Conservation (phyloP, 2,329 filamentous ascomycete species). For the Ophiognomonia clavigignenti-juglandacearum region DNA sequence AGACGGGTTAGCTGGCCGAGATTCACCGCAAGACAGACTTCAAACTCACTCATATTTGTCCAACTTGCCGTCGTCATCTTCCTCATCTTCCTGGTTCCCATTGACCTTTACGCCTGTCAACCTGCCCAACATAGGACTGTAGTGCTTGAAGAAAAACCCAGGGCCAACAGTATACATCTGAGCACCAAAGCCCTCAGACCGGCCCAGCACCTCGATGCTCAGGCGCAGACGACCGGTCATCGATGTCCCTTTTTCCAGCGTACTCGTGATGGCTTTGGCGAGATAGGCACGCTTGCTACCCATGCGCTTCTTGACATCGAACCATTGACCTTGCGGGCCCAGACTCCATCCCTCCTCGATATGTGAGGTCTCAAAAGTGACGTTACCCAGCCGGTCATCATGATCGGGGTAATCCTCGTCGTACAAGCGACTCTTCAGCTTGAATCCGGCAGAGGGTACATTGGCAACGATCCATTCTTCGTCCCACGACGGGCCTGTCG, state of each 20-base stretch:
- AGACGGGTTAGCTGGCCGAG: background rate
- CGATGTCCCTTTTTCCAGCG: constrained; percentile 56
- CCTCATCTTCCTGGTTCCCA: constrained; percentile 33
- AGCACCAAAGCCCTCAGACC: constrained; percentile 63
- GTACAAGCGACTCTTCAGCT: constrained; percentile 78
- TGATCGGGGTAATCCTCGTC: constrained; percentile 86
- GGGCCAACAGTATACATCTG: constrained; percentile 78
- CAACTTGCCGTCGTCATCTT: constrained; percentile 42
- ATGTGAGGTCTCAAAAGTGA: constrained; percentile 60
- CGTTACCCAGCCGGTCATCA: constrained; percentile 84
- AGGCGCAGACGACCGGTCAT: constrained; percentile 68
- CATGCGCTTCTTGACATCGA: constrained; percentile 74
- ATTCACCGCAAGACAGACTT: too few species aligned
- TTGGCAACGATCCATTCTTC: constrained; percentile 86
- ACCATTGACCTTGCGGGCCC: constrained; percentile 51
- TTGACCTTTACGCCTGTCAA: constrained; percentile 69
- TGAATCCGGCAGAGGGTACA: constrained; percentile 74
- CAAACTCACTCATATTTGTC: constrained; percentile 71
- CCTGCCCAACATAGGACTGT: constrained; percentile 82
- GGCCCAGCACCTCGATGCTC: constrained; percentile 73
- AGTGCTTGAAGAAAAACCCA: constrained; percentile 73
- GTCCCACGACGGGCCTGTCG: constrained; percentile 75
- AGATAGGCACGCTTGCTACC: constrained; percentile 85
- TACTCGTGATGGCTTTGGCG: constrained; percentile 61
- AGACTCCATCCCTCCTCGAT: constrained; percentile 69